Evolutionary conservation across 129 eudicot species (phyloP).

Genomic region (Arctium minus): DNA sequence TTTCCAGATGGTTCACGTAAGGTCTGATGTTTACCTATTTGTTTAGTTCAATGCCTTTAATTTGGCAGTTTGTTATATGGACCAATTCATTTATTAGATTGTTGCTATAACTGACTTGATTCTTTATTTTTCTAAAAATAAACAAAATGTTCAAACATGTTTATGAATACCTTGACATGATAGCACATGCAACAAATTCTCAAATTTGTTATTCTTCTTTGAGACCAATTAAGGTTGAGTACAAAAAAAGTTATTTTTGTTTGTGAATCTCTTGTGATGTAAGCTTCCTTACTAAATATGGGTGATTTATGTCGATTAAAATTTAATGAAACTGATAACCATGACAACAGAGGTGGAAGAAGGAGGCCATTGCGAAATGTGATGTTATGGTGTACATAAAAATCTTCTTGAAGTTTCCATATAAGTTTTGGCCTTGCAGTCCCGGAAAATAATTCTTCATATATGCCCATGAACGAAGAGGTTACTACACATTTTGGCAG

Average conservation of each 20-base stretch:
- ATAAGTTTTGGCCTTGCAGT: conserved; percentile 87
- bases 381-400: conserved; percentile 91
- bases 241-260: background rate
- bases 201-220: background rate
- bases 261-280: conserved; percentile 4
- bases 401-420: conserved; percentile 77
- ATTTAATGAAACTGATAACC: background rate
- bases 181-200: background rate
- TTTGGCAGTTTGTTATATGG: background rate
- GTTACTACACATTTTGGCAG: conserved; percentile 98
- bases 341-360: conserved; percentile 76
- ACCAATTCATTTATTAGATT: background rate
- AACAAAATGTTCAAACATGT: background rate
- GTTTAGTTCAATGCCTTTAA: no score
- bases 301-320: background rate
- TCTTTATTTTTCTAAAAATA: background rate
- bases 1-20: no score
- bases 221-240: background rate
- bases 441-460: conserved; percentile 81
- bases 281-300: background rate
- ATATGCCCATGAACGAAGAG: conserved; percentile 82
- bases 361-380: conserved; percentile 66
- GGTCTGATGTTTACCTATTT: no score
- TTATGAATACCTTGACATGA: background rate
- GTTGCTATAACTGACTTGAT: background rate